A percentile compares a stretch with the other conserved stretches of the same genome.
These are phyloP conservation scores for Linanthus parryae DNA, from an alignment of 148 eudicot genomes.

Conservation along the genomic window DNA sequence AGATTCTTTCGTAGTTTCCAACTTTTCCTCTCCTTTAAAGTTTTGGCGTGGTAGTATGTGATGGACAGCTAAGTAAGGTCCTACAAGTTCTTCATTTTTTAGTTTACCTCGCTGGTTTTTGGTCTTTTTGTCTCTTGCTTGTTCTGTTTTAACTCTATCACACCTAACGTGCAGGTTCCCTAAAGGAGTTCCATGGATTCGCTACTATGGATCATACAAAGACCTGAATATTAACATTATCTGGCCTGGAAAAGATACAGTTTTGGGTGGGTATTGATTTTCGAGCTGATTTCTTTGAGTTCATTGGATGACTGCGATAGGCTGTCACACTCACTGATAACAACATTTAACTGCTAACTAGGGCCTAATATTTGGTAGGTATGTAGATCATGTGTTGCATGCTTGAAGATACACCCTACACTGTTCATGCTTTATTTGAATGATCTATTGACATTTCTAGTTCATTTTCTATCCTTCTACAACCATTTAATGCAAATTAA, in stretches of 20 bases:
- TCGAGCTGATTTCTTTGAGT: conserved; percentile 1
- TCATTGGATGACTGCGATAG: too few relatives aligned
- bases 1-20: too few relatives aligned
- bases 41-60: too few relatives aligned
- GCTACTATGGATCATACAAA: conserved; percentile 74
- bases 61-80: too few relatives aligned
- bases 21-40: too few relatives aligned
- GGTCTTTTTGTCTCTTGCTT: not conserved
- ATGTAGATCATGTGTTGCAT: too few relatives aligned
- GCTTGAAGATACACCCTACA: too few relatives aligned
- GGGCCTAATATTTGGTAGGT: not conserved
- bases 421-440: too few relatives aligned
- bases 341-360: not conserved
- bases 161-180: conserved; percentile 58
- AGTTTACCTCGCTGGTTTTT: not conserved
- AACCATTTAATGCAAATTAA: not conserved
- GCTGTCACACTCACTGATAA: too few relatives aligned
- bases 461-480: too few relatives aligned
- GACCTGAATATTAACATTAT: conserved; percentile 65
- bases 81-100: too few relatives aligned
- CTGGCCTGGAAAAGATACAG: conserved; percentile 87
- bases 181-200: conserved; percentile 90
- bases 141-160: not conserved
- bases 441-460: too few relatives aligned
- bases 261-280: conserved; percentile 49